Conservation (phyloP, 1,139 yeast species). For the Trichomonascaceae sp. region DNA sequence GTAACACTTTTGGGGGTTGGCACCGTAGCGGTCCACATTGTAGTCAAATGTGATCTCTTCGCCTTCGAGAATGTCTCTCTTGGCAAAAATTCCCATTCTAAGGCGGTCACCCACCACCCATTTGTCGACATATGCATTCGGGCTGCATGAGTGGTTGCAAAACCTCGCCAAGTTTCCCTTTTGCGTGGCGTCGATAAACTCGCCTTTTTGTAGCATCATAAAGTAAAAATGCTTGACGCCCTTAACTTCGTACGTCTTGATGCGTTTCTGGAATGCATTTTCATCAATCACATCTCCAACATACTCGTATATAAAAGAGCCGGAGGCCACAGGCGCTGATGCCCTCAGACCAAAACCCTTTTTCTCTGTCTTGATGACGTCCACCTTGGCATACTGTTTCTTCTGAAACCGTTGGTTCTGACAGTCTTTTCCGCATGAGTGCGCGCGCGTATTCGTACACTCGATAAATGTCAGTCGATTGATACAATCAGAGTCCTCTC, state of each 20-base stretch:
- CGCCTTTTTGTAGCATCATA: slow-evolving; percentile 92
- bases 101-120: slow-evolving; percentile 92
- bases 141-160: slow-evolving; percentile 89
- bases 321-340: slow-evolving; percentile 39
- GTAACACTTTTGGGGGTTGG: slow-evolving; percentile 85
- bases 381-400: slow-evolving; percentile 52
- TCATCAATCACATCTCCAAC: slow-evolving; percentile 90
- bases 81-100: slow-evolving; percentile 91
- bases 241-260: slow-evolving; percentile 56
- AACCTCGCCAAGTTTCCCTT: slow-evolving; percentile 83
- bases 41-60: slow-evolving; percentile 94
- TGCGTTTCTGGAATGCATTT: slow-evolving; percentile 52
- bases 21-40: slow-evolving; percentile 93
- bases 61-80: slow-evolving; percentile 54
- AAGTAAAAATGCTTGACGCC: slow-evolving; percentile 84
- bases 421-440: slow-evolving; percentile 61
- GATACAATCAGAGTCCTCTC: slow-evolving; percentile 77
- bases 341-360: slow-evolving; percentile 91
- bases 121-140: slow-evolving; percentile 89
- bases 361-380: slow-evolving; percentile 64
- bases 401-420: slow-evolving; percentile 80
- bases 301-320: slow-evolving; percentile 75
- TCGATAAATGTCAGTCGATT: slow-evolving; percentile 86
- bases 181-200: slow-evolving; percentile 86
- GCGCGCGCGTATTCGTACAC: slow-evolving; percentile 60